Percentiles rank a stretch among this genome's conserved stretches.
phyloP scores from a whole-genome alignment of 225 moss, liverwort and hornwort species.

The Anthoceros angustus region DNA sequence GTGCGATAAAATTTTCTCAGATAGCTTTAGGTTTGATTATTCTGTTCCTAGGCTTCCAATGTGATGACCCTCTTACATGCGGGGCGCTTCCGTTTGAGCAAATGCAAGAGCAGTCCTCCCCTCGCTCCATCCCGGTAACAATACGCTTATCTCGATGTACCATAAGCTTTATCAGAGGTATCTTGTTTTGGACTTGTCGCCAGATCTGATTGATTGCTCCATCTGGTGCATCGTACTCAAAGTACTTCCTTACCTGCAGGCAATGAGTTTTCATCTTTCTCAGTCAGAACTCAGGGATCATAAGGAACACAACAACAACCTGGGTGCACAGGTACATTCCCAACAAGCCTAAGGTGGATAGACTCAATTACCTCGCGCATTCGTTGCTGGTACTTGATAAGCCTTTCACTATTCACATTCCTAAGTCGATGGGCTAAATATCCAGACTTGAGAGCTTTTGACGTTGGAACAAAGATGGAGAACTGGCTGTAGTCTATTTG shows the following conservation, averaged over 20 bases:
- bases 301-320: neutral
- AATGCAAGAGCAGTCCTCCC: slow-evolving; percentile 1
- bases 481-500: slow-evolving; percentile 44
- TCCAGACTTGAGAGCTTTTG: slow-evolving; percentile 24
- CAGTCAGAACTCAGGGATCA: too few relatives aligned
- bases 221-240: neutral
- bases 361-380: neutral
- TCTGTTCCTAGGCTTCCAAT: too few relatives aligned
- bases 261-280: neutral
- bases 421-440: slow-evolving; percentile 25
- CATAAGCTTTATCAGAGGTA: neutral
- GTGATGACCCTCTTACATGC: too few relatives aligned
- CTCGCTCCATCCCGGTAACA: neutral
- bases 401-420: slow-evolving; percentile 2
- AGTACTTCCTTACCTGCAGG: neutral
- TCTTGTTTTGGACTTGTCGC: neutral
- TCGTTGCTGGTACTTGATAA: neutral
- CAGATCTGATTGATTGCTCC: slow-evolving; percentile 1
- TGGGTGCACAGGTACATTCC: neutral
- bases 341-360: neutral
- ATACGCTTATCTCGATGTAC: neutral
- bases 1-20: too few relatives aligned
- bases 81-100: neutral
- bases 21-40: too few relatives aligned
- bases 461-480: slow-evolving; percentile 35